Percentiles rank a stretch among this genome's conserved stretches.
Evolutionary conservation across 345 rosid genomes (phyloP).

Genomic region (Citrus maxima): DNA sequence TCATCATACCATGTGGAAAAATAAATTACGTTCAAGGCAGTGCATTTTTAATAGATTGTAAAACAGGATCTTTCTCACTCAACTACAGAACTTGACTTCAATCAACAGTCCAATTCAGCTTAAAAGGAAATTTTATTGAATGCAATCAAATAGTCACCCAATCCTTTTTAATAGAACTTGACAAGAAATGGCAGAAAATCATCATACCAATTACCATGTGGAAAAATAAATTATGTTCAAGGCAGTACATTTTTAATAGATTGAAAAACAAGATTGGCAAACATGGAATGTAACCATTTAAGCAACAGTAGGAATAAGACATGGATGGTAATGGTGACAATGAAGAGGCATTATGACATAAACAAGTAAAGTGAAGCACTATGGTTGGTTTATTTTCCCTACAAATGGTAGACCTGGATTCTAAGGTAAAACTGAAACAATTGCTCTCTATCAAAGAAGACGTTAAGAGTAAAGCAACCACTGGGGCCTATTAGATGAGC

Average conservation of each 20-base stretch:
- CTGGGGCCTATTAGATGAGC: conserved; percentile 8
- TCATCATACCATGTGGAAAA: not conserved
- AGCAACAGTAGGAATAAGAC: not conserved
- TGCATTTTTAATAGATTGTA: not conserved
- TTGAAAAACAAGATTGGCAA: not conserved
- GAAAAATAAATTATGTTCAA: not conserved
- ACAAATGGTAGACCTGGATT: not conserved
- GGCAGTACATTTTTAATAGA: not conserved
- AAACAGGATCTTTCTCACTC: not conserved
- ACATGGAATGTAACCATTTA: not conserved
- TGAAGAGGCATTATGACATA: not conserved
- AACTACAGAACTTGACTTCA: too few relatives aligned
- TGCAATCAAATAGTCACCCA: too few relatives aligned
- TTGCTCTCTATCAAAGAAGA: not conserved
- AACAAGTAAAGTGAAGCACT: not conserved
- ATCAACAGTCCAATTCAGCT: too few relatives aligned
- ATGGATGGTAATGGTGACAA: not conserved
- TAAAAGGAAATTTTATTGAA: too few relatives aligned
- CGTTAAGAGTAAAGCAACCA: not conserved
- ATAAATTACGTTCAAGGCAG: not conserved
- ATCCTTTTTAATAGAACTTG: too few relatives aligned
- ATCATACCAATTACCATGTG: too few relatives aligned
- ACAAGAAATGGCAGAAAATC: too few relatives aligned
- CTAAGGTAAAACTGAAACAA: conserved; percentile 1
- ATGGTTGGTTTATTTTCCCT: not conserved